Evolutionary conservation across 2,329 filamentous ascomycete species (phyloP).

Genomic region (Sporothrix globosa): DNA sequence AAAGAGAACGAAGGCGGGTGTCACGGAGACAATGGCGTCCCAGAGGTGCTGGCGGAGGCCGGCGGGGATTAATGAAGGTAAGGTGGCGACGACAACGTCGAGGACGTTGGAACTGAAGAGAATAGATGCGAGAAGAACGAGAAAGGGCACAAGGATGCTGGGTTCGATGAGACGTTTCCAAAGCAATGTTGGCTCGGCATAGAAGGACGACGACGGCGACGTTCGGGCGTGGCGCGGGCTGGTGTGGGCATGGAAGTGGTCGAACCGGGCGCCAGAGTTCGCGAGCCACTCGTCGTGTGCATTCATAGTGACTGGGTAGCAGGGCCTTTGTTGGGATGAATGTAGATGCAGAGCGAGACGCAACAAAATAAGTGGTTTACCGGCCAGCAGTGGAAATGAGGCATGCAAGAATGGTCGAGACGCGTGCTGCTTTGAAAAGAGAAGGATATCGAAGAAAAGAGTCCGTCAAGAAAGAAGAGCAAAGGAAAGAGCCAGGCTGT

Average conservation of each 20-base stretch:
- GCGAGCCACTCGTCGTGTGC: slow-evolving; percentile 41
- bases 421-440: background rate
- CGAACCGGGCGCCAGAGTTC: slow-evolving; percentile 37
- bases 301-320: slow-evolving; percentile 42
- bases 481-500: slow-evolving; percentile 17
- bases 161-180: slow-evolving; percentile 45
- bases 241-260: slow-evolving; percentile 40
- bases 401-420: background rate
- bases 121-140: slow-evolving; percentile 43
- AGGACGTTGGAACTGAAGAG: slow-evolving; percentile 42
- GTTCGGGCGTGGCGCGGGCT: slow-evolving; percentile 32
- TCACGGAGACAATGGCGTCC: slow-evolving; percentile 61
- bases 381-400: slow-evolving; percentile 21
- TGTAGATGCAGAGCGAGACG: background rate
- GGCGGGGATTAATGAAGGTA: slow-evolving; percentile 43
- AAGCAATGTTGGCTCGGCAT: slow-evolving; percentile 34
- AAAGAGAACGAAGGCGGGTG: slow-evolving; percentile 62
- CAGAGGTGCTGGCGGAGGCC: slow-evolving; percentile 53
- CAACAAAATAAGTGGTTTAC: slow-evolving; percentile 12
- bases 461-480: background rate
- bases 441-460: background rate
- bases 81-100: slow-evolving; percentile 36
- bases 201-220: slow-evolving; percentile 26
- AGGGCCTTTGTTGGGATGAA: slow-evolving; percentile 30
- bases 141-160: slow-evolving; percentile 44